Conservation (phyloP, 345 rosid genomes). For the Eucalyptus pumila region DNA sequence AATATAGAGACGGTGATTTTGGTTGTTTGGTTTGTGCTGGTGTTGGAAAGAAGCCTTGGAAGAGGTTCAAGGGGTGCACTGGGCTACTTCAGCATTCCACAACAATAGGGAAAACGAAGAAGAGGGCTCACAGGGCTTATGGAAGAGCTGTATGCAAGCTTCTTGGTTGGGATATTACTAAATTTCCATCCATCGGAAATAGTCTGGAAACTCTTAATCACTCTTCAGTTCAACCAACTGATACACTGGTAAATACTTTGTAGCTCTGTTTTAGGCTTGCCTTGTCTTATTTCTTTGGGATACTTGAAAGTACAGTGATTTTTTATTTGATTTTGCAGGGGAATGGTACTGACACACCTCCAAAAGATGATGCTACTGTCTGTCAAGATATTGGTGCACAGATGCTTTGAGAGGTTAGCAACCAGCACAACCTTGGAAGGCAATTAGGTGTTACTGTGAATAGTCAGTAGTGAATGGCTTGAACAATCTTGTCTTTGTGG, state of each 20-base stretch:
- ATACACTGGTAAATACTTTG: not conserved
- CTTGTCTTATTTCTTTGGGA: not conserved
- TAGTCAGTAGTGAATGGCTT: not conserved
- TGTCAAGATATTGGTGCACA: not conserved
- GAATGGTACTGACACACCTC: not conserved
- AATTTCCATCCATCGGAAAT: slow-evolving; percentile 16
- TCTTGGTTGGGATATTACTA: slow-evolving; percentile 59
- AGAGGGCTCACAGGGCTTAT: slow-evolving; percentile 49
- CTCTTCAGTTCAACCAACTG: not conserved
- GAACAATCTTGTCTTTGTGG: not conserved
- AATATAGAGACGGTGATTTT: slow-evolving; percentile 36
- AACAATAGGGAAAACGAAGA: slow-evolving; percentile 28
- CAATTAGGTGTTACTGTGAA: not conserved
- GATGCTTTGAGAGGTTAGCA: not conserved
- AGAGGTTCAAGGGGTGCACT: slow-evolving; percentile 47
- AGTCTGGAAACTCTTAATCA: slow-evolving; percentile 16
- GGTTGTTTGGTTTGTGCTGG: slow-evolving; percentile 67
- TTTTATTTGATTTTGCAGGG: not conserved
- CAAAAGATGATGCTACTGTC: not conserved
- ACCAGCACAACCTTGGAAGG: not conserved
- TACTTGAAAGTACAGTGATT: not conserved
- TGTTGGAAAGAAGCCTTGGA: slow-evolving; percentile 22
- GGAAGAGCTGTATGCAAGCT: slow-evolving; percentile 52
- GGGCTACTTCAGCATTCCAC: slow-evolving; percentile 59
- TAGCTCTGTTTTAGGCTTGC: not conserved